Base-by-base conservation (phyloP, 345 rosid species). In the Rhizophora apiculata region DNA sequence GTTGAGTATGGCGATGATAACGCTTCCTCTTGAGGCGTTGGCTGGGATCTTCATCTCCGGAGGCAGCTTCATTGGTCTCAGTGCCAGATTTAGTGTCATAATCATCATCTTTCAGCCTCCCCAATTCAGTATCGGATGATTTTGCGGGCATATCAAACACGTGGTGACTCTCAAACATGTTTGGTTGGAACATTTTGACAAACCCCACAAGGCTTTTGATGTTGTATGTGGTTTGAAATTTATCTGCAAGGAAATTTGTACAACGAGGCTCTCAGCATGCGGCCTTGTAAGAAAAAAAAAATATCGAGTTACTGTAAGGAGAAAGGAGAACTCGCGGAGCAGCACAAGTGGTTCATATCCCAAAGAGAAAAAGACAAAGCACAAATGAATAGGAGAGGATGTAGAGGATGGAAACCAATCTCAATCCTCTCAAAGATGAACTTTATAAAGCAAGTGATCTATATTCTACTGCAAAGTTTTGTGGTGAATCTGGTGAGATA, bases 1-100 rank as follows among this genome's bases (percentile, higher is more conserved):
- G 92, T 71, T 91, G 99, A 6, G 96, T 94, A 67, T 94, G 99
- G 70, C 98, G 96, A 43, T 88, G 96, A 74, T 87, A 94, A 75
- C 93, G 95, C 83, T 94, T 91, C 79, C 80, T 89, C 64, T 85
- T 89, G 16, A 85, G 80, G 31, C 87, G 86, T 63, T 89, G 96
- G 67, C 56, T 79, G 60, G 92, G 93, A 67, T 85, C 96, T 59
- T 88, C 97, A 43, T 94, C 97, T 1, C 85, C 91, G 2, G 93
- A 87, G 51, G 84, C 82, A n/a, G 75, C 84, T 56, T 86, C 93
- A 64, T 74, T 81, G 26, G 81, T 86, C 52, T 95, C 97, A 19
- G 90, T 82, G 34, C 86, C 92, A 2, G 97, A 89, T 80, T 79
- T 88, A 1, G 88, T 87, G 72, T 94, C 98, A 51, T 80, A 87